Evolutionary conservation across 306 rosid genomes (phyloP).

Genomic region (Carpinus viminea): DNA sequence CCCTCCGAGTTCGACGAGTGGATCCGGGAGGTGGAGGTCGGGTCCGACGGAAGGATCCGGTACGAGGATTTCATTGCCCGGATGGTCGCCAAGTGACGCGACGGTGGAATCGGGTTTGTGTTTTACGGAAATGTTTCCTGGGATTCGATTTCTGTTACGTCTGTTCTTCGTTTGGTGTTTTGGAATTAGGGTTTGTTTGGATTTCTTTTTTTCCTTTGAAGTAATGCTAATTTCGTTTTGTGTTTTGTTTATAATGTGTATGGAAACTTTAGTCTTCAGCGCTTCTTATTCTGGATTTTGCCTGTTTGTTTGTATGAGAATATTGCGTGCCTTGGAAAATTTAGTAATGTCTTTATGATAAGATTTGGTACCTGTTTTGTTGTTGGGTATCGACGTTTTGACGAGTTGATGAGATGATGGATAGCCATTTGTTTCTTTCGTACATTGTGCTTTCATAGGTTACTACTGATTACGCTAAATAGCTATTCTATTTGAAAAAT

Average conservation of each 20-base stretch:
- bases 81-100: slow-evolving; percentile 90
- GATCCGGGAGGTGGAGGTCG: slow-evolving; percentile 95
- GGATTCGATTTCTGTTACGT: slow-evolving; percentile 29
- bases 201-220: slow-evolving; percentile 27
- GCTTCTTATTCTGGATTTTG: slow-evolving; percentile 15
- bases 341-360: neutral
- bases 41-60: slow-evolving; percentile 87
- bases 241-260: slow-evolving; percentile 29
- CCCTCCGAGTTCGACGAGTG: slow-evolving; percentile 96
- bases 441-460: neutral
- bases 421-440: neutral
- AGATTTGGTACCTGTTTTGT: neutral
- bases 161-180: slow-evolving; percentile 19
- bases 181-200: slow-evolving; percentile 34
- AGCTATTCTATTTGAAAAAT: too few species aligned
- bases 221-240: slow-evolving; percentile 29
- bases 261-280: slow-evolving; percentile 23
- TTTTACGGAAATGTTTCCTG: slow-evolving; percentile 24
- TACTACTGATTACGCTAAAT: too few species aligned
- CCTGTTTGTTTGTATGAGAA: neutral
- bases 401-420: neutral
- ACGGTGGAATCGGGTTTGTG: slow-evolving; percentile 20
- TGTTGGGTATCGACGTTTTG: neutral
- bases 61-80: slow-evolving; percentile 95
- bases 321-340: neutral